Evolutionary conservation across 1,284 basidiomycete genomes (phyloP), one percentile per base, ranked within the genome.

Genomic region (Omphalotus olearius): DNA sequence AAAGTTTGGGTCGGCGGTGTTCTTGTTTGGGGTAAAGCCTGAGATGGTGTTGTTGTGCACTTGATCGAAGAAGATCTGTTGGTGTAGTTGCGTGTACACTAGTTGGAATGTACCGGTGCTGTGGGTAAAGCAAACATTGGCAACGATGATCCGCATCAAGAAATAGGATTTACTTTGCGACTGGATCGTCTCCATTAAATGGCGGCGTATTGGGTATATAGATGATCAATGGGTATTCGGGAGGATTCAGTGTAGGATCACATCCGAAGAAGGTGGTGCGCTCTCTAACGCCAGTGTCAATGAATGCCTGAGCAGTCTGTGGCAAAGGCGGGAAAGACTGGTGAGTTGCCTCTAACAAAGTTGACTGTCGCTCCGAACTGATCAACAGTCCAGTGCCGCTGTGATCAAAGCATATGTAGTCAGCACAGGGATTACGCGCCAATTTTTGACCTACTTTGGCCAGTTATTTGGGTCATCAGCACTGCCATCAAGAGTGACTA

Each of bases 251-350:
- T n/a, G 44, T 62, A 10, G 82, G 80, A 59, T 83, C 67, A 61
- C 88, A 91, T 0, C 88, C 88, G 66, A 90, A 91, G 66, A 91
- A 90, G 0, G 84, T 84, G 5, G 88, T 79, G 16, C 88, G 76
- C 37, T 73, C 72, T 63, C 84, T 86, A 9, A 86, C 72, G 13
- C 89, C 89, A 6, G 76, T 77, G 11, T 71, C 67, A 45, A 88
- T 62, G 60, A 88, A 88, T 5, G 76, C 78, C 13, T 74, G 70
- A 0, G 71, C 57, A 13, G 67, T 71, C 2, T 64, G 60, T n/a
- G 84, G 85, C 45, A 85, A 75, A 1, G 81, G 79, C 11, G 85
- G 85, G 62, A 87, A 82, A 23, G 63, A 63, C 54, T 83, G 79
- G 62, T 85, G 84, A 0, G 82, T 76, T 3, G 69, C 57, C n/a